Evolutionary conservation across 345 rosid species (phyloP).

Genomic region (Abelmoschus esculentus): DNA sequence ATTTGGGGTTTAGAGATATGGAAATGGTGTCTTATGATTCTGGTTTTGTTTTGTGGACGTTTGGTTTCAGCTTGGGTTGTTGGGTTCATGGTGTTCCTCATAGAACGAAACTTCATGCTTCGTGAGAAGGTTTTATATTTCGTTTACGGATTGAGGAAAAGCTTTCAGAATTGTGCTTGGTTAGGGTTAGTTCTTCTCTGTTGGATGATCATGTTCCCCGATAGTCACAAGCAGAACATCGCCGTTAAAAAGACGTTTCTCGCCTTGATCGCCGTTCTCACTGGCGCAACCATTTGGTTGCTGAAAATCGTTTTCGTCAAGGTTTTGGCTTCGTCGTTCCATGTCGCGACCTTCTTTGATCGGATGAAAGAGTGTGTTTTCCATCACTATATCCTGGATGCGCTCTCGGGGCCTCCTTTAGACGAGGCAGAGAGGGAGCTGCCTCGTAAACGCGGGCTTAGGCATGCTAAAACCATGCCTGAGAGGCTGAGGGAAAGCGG

Average conservation of each 20-base stretch:
- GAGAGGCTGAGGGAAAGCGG: slow-evolving; percentile 16
- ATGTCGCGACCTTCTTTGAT: slow-evolving; percentile 50
- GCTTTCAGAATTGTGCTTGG: slow-evolving; percentile 28
- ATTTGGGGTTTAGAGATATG: slow-evolving; percentile 31
- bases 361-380: slow-evolving; percentile 58
- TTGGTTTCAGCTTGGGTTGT: slow-evolving; percentile 27
- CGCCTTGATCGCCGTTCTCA: slow-evolving; percentile 27
- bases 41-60: slow-evolving; percentile 24
- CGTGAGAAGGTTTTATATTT: slow-evolving; percentile 26
- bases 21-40: slow-evolving; percentile 48
- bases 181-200: slow-evolving; percentile 17
- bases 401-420: slow-evolving; percentile 41
- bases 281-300: slow-evolving; percentile 50
- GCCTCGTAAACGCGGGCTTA: not conserved
- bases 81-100: slow-evolving; percentile 19
- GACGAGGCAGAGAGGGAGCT: slow-evolving; percentile 24
- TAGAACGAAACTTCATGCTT: slow-evolving; percentile 27
- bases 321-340: slow-evolving; percentile 48
- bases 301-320: slow-evolving; percentile 41
- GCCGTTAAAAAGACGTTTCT: slow-evolving; percentile 25
- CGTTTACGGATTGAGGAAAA: slow-evolving; percentile 24
- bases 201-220: slow-evolving; percentile 26
- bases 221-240: slow-evolving; percentile 26
- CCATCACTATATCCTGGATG: slow-evolving; percentile 41
- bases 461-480: slow-evolving; percentile 20